A percentile compares a stretch with the other conserved stretches of the same genome.
Evolutionary conservation across 1,284 basidiomycete genomes (phyloP).

Genomic region (Rhodofomes roseus): DNA sequence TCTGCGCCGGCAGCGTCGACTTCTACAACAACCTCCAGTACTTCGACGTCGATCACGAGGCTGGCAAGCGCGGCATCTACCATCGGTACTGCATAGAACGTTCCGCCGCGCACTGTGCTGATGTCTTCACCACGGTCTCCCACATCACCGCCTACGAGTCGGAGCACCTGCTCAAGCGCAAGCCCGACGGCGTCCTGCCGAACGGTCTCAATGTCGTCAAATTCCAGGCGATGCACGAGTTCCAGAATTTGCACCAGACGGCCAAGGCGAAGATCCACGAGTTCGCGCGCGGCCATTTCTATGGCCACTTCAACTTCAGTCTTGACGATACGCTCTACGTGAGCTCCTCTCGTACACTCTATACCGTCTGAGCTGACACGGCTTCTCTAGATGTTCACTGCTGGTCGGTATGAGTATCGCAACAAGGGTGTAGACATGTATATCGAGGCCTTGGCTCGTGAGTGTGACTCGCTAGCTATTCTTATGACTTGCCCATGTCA

Average conservation of each 20-base stretch:
- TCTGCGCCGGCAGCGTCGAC: constrained; percentile 96
- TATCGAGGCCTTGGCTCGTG: constrained; percentile 91
- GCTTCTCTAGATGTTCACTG: constrained; percentile 80
- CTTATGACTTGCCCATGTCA: background rate
- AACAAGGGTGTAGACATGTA: constrained; percentile 99
- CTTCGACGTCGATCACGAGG: constrained; percentile 99
- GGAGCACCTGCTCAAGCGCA: constrained; percentile 95
- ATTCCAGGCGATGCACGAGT: constrained; percentile 93
- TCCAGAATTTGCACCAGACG: constrained; percentile 93
- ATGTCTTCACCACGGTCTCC: constrained; percentile 97
- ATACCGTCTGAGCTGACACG: constrained; percentile 2
- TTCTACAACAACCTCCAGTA: constrained; percentile 99
- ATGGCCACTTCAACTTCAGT: constrained; percentile 95
- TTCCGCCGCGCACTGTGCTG: constrained; percentile 90
- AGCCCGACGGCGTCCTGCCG: constrained; percentile 96
- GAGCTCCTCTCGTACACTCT: constrained; percentile 21
- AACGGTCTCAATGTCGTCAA: constrained; percentile 99
- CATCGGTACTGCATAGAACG: constrained; percentile 95
- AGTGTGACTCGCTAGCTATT: constrained; percentile 17
- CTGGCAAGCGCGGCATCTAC: constrained; percentile 95
- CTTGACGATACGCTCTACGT: constrained; percentile 95
- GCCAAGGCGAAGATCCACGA: constrained; percentile 98
- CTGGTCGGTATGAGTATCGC: constrained; percentile 97
- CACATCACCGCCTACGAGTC: constrained; percentile 98
- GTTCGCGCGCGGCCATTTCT: constrained; percentile 96